These are phyloP conservation scores for Leptomonas pyrrhocoris DNA, from an alignment of 208 protist species.

Conservation along the genomic window DNA sequence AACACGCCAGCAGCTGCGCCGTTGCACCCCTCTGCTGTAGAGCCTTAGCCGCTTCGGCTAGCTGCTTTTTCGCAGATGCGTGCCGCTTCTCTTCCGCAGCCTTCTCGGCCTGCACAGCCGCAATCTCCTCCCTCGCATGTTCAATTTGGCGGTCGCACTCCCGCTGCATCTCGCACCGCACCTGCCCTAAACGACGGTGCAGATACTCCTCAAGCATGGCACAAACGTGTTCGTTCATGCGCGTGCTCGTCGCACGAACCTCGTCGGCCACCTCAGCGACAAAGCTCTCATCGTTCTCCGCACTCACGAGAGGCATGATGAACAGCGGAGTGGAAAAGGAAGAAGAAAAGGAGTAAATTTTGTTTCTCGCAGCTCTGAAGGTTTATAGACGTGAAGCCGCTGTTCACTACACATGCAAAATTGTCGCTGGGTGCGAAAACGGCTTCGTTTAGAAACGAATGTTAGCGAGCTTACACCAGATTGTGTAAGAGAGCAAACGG, in stretches of 20 bases:
- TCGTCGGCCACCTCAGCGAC: conserved; percentile 43
- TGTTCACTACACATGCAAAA: too few relatives aligned
- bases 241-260: conserved; percentile 21
- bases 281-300: conserved; percentile 57
- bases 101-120: neutral
- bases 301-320: conserved; percentile 47
- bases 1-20: conserved; percentile 13
- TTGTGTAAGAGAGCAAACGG: too few relatives aligned
- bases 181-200: conserved; percentile 32
- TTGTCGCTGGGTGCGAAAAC: too few relatives aligned
- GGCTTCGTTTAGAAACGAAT: too few relatives aligned
- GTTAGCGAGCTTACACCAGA: too few relatives aligned
- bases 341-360: neutral
- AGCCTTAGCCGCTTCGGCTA: conserved; percentile 1
- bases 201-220: conserved; percentile 75
- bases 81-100: neutral
- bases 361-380: neutral
- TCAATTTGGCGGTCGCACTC: conserved; percentile 2
- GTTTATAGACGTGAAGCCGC: neutral
- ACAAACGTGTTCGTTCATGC: conserved; percentile 35
- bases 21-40: conserved; percentile 8
- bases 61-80: conserved; percentile 5
- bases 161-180: conserved; percentile 13
- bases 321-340: neutral
- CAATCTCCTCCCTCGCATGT: conserved; percentile 8